Percentiles rank a stretch among this genome's conserved stretches.
Conservation (phyloP, 2,329 filamentous ascomycete species). For the Fusarium odoratissimum region DNA sequence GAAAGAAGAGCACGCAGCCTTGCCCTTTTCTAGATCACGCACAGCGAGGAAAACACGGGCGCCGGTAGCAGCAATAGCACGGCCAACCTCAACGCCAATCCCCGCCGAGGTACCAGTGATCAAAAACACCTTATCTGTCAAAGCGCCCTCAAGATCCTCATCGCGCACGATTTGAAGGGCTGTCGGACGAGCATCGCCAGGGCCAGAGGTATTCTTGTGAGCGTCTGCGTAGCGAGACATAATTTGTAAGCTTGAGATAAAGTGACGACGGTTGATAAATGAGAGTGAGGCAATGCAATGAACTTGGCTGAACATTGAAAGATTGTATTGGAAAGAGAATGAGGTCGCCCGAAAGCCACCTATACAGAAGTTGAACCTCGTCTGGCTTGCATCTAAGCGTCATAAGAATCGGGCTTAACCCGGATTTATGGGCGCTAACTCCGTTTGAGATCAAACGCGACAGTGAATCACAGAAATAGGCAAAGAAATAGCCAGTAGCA, state of each 20-base stretch:
- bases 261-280: neutral
- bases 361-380: too few relatives aligned
- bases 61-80: conserved; percentile 55
- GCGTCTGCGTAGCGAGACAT: conserved; percentile 17
- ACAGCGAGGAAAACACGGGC: conserved; percentile 33
- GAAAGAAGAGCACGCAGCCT: neutral
- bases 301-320: neutral
- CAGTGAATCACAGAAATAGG: neutral
- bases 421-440: neutral
- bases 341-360: too few relatives aligned
- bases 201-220: conserved; percentile 1
- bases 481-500: neutral
- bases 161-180: conserved; percentile 53
- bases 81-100: conserved; percentile 57
- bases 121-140: conserved; percentile 51
- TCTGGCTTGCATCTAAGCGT: neutral
- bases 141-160: conserved; percentile 47
- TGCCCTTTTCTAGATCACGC: conserved; percentile 29
- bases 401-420: neutral
- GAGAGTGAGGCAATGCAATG: neutral
- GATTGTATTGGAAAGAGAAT: neutral
- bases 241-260: neutral
- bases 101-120: conserved; percentile 58
- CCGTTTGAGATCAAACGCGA: neutral
- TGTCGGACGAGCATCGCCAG: conserved; percentile 52